Conservation (phyloP, 208 protist species). For the Trypanosoma avium region DNA sequence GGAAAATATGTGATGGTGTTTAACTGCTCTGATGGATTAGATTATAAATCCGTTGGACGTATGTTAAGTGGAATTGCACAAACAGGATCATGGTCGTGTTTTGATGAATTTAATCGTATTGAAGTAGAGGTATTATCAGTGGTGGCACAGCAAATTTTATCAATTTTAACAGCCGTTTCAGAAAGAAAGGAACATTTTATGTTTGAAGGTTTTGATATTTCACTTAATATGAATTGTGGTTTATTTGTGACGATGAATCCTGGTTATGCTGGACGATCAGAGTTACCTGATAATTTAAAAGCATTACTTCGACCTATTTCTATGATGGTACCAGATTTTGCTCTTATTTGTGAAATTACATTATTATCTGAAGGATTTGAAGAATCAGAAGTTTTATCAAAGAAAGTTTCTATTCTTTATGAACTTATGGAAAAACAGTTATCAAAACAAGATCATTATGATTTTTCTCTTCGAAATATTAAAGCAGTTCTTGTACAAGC, state of each 20-base stretch:
- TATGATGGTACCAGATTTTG: constrained; percentile 98
- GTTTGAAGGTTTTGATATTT: constrained; percentile 95
- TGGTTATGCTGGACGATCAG: constrained; percentile 97
- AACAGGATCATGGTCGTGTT: constrained; percentile 98
- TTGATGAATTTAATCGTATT: constrained; percentile 99
- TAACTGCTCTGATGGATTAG: constrained; percentile 98
- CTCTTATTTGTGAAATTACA: constrained; percentile 98
- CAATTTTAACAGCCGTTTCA: constrained; percentile 90
- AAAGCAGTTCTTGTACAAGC: constrained; percentile 96
- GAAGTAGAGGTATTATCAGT: constrained; percentile 98
- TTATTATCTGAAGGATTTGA: constrained; percentile 97
- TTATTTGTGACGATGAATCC: constrained; percentile 99
- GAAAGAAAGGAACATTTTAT: constrained; percentile 83
- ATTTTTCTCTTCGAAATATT: constrained; percentile 98
- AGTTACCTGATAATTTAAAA: constrained; percentile 99
- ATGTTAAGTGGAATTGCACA: constrained; percentile 97
- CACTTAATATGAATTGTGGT: constrained; percentile 95
- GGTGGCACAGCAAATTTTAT: constrained; percentile 97
- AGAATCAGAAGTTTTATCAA: constrained; percentile 91
- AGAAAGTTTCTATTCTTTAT: constrained; percentile 97
- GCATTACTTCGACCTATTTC: constrained; percentile 97
- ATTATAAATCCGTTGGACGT: constrained; percentile 95
- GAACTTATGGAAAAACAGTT: constrained; percentile 97
- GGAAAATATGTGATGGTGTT: constrained; percentile 98
- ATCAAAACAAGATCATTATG: constrained; percentile 98